A percentile compares a stretch with the other conserved stretches of the same genome.
These are phyloP conservation scores for Aspergillus ruber DNA, from an alignment of 2,329 filamentous ascomycete genomes.

Conservation along the genomic window DNA sequence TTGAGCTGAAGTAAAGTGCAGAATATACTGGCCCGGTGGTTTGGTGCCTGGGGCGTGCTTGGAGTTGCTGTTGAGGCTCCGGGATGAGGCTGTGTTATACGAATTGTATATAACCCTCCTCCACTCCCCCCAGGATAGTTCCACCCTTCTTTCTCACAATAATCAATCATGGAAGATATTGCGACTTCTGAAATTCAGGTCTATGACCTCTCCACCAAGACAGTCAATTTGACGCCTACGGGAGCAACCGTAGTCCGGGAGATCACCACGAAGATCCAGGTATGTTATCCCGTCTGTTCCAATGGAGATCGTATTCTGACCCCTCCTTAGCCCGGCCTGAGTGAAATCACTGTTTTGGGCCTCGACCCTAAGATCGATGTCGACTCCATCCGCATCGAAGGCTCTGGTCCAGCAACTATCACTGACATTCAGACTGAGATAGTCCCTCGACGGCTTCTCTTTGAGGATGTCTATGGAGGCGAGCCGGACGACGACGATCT, in stretches of 20 bases:
- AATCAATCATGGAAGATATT: slow-evolving; percentile 9
- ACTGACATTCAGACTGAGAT: slow-evolving; percentile 58
- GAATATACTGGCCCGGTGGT: too few relatives aligned
- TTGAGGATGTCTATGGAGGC: slow-evolving; percentile 48
- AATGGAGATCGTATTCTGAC: background rate
- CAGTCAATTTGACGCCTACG: slow-evolving; percentile 58
- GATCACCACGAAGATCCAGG: slow-evolving; percentile 49
- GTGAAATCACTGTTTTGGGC: slow-evolving; percentile 52
- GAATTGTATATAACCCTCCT: background rate
- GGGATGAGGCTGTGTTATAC: background rate
- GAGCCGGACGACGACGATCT: slow-evolving; percentile 35
- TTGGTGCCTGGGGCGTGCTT: too few relatives aligned
- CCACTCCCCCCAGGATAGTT: background rate
- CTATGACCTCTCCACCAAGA: slow-evolving; percentile 52
- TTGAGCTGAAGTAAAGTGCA: too few relatives aligned
- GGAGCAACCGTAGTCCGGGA: slow-evolving; percentile 57
- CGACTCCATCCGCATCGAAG: slow-evolving; percentile 55
- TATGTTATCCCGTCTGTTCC: slow-evolving; percentile 14
- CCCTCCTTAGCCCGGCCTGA: slow-evolving; percentile 43
- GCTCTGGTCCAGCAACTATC: slow-evolving; percentile 52
- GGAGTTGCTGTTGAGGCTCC: too few relatives aligned
- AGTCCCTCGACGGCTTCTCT: slow-evolving; percentile 50
- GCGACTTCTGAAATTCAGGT: slow-evolving; percentile 38
- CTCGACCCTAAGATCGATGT: slow-evolving; percentile 49
- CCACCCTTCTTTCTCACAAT: background rate